Evolutionary conservation across 2,329 filamentous ascomycete species (phyloP).

Genomic region (Epichloe festucae): DNA sequence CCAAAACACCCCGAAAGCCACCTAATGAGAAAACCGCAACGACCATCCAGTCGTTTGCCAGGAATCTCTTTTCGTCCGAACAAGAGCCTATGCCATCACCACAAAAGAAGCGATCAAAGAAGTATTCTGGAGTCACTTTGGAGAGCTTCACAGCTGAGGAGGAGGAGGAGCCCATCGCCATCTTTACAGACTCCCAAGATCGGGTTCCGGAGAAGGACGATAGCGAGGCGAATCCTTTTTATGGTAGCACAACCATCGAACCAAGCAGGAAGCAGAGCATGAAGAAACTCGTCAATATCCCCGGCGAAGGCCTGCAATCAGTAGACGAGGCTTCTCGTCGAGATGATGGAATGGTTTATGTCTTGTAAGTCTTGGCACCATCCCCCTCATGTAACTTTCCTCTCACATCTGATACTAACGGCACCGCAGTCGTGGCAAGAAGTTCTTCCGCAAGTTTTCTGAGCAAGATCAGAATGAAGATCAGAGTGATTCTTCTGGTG

Average conservation of each 20-base stretch:
- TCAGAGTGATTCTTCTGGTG: conserved; percentile 20
- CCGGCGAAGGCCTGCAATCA: conserved; percentile 43
- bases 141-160: conserved; percentile 47
- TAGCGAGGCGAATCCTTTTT: conserved; percentile 62
- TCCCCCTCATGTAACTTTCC: background rate
- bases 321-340: conserved; percentile 51
- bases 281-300: conserved; percentile 39
- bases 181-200: conserved; percentile 72
- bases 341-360: conserved; percentile 60
- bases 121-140: conserved; percentile 40
- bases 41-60: conserved; percentile 41
- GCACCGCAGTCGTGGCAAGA: conserved; percentile 57
- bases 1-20: conserved; percentile 62
- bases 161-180: conserved; percentile 48
- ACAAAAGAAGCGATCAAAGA: conserved; percentile 44
- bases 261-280: conserved; percentile 39
- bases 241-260: conserved; percentile 32
- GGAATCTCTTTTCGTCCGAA: conserved; percentile 49
- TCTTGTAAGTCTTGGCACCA: conserved; percentile 51
- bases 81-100: conserved; percentile 46
- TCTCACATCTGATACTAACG: background rate
- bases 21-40: conserved; percentile 36
- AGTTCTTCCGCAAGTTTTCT: conserved; percentile 58
- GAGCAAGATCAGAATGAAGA: conserved; percentile 22
- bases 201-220: conserved; percentile 55